phyloP scores from a whole-genome alignment of 768 basidiomycete genomes.

The Leccinum ochraceum region DNA sequence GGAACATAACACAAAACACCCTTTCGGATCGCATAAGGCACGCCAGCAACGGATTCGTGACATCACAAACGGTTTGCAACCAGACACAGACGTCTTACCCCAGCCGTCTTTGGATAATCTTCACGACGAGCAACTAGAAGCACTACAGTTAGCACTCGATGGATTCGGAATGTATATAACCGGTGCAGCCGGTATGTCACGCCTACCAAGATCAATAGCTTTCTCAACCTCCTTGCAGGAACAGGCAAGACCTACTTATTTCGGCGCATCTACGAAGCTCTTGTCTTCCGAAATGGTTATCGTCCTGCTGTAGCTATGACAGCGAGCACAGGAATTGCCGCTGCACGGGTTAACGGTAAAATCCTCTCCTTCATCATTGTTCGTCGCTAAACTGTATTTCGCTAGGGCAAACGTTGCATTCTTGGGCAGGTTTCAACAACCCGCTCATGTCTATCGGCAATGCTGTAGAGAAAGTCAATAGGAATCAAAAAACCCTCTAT shows the following conservation, averaged over 20 bases:
- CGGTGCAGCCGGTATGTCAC: neutral
- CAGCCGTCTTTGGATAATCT: neutral
- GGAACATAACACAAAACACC: neutral
- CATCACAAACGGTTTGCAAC: neutral
- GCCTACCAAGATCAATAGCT: too few species aligned
- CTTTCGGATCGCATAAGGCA: neutral
- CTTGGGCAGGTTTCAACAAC: neutral
- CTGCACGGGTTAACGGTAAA: neutral
- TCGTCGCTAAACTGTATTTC: neutral
- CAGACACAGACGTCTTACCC: neutral
- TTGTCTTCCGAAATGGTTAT: neutral
- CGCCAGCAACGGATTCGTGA: neutral
- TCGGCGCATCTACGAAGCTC: neutral
- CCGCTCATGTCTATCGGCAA: neutral
- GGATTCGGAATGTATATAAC: neutral
- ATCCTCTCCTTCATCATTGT: neutral
- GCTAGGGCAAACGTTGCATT: neutral
- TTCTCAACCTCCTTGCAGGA: neutral
- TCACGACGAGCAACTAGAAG: neutral
- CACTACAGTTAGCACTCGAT: neutral
- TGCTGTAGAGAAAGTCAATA: too few species aligned
- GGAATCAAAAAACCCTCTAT: too few species aligned
- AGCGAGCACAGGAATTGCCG: conserved; percentile 3
- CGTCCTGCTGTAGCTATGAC: neutral
- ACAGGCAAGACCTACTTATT: neutral